Evolutionary conservation across 805 yeast species (phyloP).

Genomic region (Saccharomycopsis microspora): DNA sequence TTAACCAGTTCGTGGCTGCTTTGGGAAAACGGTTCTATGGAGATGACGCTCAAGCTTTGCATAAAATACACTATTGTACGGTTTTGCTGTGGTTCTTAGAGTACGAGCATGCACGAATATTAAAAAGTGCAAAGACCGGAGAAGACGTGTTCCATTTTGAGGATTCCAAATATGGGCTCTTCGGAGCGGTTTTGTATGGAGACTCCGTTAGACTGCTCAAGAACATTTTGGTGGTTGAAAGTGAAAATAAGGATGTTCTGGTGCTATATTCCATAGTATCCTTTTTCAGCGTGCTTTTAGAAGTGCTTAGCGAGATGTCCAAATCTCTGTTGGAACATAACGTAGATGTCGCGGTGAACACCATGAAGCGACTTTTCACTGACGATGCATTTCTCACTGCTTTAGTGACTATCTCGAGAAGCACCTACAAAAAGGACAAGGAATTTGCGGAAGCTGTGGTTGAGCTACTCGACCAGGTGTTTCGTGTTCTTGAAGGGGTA

Average conservation of each 20-base stretch:
- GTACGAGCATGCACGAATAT: slow-evolving; percentile 38
- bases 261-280: slow-evolving; percentile 61
- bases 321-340: slow-evolving; percentile 31
- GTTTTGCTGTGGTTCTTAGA: slow-evolving; percentile 59
- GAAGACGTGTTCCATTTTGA: slow-evolving; percentile 2
- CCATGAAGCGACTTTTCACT: slow-evolving; percentile 59
- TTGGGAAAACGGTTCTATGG: slow-evolving; percentile 27
- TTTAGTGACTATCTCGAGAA: slow-evolving; percentile 53
- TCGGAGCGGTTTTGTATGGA: slow-evolving; percentile 49
- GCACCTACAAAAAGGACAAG: slow-evolving; percentile 26
- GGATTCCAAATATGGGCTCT: slow-evolving; percentile 30
- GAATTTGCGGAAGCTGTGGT: slow-evolving; percentile 8
- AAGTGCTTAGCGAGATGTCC: slow-evolving; percentile 29
- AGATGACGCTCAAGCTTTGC: slow-evolving; percentile 16
- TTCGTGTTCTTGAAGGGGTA: slow-evolving; percentile 33
- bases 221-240: slow-evolving; percentile 22
- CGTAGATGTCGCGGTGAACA: slow-evolving; percentile 42
- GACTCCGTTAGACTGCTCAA: slow-evolving; percentile 27
- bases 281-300: slow-evolving; percentile 45
- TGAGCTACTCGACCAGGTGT: slow-evolving; percentile 11
- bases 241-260: slow-evolving; percentile 37
- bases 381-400: slow-evolving; percentile 54
- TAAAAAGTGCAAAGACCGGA: no score
- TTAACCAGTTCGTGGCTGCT: slow-evolving; percentile 50
- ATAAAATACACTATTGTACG: slow-evolving; percentile 19